Percentiles rank a stretch among this genome's conserved stretches.
phyloP scores from a whole-genome alignment of 192 early-diverging fungal genomes.

The Coemansia sp. region DNA sequence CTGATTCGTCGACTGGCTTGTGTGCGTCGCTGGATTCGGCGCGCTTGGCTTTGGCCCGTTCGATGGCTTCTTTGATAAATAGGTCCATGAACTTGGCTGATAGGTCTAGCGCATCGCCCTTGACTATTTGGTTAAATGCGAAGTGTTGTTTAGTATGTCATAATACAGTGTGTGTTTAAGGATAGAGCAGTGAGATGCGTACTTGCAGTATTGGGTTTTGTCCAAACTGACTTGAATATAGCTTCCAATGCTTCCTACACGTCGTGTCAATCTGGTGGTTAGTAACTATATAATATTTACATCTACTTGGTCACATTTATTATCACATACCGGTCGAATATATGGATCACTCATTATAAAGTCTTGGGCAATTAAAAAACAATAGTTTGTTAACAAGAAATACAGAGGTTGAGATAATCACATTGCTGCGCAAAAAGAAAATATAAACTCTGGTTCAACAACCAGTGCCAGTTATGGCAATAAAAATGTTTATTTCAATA shows the following conservation, averaged over 20 bases:
- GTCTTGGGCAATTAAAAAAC: background rate
- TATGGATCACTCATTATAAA: conserved; percentile 12
- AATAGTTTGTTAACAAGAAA: background rate
- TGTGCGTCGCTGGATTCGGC: conserved; percentile 13
- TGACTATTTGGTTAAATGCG: conserved; percentile 17
- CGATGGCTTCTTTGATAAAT: conserved; percentile 46
- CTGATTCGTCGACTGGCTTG: conserved; percentile 41
- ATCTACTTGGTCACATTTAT: background rate
- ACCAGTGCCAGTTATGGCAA: conserved; percentile 2
- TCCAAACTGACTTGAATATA: conserved; percentile 49
- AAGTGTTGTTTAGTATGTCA: background rate
- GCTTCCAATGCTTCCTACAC: conserved; percentile 43
- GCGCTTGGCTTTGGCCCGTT: conserved; percentile 38
- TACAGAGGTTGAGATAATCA: background rate
- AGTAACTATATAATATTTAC: background rate
- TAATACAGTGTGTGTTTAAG: background rate
- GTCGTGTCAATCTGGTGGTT: background rate
- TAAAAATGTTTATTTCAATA: conserved; percentile 24
- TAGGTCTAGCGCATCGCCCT: conserved; percentile 42
- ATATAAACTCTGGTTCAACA: background rate
- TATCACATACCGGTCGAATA: conserved; percentile 7
- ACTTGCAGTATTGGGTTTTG: conserved; percentile 39
- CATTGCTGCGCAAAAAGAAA: background rate
- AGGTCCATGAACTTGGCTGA: conserved; percentile 32
- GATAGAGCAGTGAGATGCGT: background rate